Conservation (phyloP, 441 rosid species). For the Pelargonium australe region DNA sequence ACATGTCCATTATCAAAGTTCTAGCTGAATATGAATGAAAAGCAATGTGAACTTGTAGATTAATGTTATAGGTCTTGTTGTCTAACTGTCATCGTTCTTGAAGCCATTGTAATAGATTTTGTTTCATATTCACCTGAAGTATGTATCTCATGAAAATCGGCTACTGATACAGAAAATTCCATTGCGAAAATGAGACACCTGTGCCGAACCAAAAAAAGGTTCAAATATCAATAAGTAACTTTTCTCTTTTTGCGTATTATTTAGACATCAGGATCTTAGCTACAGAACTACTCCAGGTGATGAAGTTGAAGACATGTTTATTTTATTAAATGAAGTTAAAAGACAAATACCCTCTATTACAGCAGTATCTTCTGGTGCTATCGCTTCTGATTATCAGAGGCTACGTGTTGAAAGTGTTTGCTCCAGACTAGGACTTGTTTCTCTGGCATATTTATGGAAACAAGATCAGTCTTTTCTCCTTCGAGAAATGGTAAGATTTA, state of each 20-base stretch:
- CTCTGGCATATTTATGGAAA: slow-evolving; percentile 95
- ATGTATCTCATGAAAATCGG: neutral
- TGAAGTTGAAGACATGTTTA: slow-evolving; percentile 96
- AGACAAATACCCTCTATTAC: slow-evolving; percentile 67
- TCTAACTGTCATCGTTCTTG: neutral
- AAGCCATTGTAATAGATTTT: neutral
- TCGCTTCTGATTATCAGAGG: slow-evolving; percentile 93
- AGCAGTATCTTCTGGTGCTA: slow-evolving; percentile 93
- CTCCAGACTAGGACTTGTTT: slow-evolving; percentile 96
- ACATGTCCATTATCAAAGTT: neutral
- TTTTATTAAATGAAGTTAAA: slow-evolving; percentile 71
- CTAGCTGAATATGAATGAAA: neutral
- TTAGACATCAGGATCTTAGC: slow-evolving; percentile 66
- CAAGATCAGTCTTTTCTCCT: slow-evolving; percentile 93
- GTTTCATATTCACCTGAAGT: neutral
- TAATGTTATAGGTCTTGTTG: slow-evolving; percentile 4
- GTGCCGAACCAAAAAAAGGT: too few relatives aligned
- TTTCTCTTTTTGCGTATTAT: slow-evolving; percentile 13
- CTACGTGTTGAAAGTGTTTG: slow-evolving; percentile 92
- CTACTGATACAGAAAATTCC: neutral
- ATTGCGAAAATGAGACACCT: neutral
- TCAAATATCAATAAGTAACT: too few relatives aligned
- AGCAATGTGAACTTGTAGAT: neutral
- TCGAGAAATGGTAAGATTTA: slow-evolving; percentile 73
- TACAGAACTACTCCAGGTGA: slow-evolving; percentile 71